These are phyloP conservation scores for Zoysia japonica DNA, from an alignment of 176 grass and related monocot species.

Conservation along the genomic window DNA sequence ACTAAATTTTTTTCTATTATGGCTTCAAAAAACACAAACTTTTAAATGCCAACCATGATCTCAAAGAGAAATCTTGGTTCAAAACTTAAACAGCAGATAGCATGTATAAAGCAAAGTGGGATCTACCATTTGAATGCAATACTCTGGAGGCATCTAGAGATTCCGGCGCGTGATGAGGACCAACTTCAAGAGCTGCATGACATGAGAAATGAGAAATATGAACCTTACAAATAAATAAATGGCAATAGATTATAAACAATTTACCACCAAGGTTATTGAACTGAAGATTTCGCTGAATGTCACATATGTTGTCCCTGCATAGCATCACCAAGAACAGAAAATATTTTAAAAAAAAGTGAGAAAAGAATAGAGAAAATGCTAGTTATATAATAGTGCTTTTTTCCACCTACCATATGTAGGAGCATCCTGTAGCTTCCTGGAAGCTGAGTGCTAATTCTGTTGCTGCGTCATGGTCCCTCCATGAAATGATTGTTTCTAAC, in stretches of 20 bases:
- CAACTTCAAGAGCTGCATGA: slow-evolving; percentile 74
- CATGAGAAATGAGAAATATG: slow-evolving; percentile 32
- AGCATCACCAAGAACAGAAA: slow-evolving; percentile 34
- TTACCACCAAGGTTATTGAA: slow-evolving; percentile 90
- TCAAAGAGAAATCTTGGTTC: slow-evolving; percentile 17
- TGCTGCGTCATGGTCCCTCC: slow-evolving; percentile 77
- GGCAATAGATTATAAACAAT: slow-evolving; percentile 34
- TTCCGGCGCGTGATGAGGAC: slow-evolving; percentile 61
- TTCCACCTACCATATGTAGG: slow-evolving; percentile 78
- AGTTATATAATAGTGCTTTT: slow-evolving; percentile 29
- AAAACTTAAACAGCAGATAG: background rate
- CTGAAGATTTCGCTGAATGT: slow-evolving; percentile 87
- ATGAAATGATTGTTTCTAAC: slow-evolving; percentile 96
- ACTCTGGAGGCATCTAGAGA: slow-evolving; percentile 69
- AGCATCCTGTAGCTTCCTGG: slow-evolving; percentile 94
- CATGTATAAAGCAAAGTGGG: slow-evolving; percentile 21
- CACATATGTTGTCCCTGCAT: slow-evolving; percentile 82
- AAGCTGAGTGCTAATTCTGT: slow-evolving; percentile 94
- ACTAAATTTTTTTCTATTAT: background rate
- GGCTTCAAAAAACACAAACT: background rate
- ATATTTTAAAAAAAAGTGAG: background rate
- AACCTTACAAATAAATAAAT: slow-evolving; percentile 8
- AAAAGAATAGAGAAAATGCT: slow-evolving; percentile 7
- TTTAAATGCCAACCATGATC: background rate
- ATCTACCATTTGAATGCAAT: slow-evolving; percentile 79